Evolutionary conservation across 768 basidiomycete genomes (phyloP).

Genomic region (Phylloporus rhodoxanthus): DNA sequence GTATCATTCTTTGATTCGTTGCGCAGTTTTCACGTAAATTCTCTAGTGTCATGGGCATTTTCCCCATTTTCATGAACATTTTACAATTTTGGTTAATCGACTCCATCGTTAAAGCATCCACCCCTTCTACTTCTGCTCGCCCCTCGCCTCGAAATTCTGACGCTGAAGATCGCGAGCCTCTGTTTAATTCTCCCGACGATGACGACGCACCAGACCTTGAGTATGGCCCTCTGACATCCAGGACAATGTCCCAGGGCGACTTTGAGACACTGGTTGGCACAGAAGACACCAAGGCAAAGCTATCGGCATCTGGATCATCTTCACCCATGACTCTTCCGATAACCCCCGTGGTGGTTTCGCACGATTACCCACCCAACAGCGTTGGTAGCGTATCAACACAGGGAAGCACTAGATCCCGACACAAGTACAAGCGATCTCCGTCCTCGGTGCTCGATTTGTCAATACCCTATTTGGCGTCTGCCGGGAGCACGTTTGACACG

Average conservation of each 20-base stretch:
- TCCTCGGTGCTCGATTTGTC: conserved; percentile 39
- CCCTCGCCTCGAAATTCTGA: conserved; percentile 35
- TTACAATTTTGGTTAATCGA: conserved; percentile 95
- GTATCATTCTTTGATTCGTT: conserved; percentile 27
- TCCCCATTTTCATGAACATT: conserved; percentile 84
- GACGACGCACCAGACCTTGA: conserved; percentile 48
- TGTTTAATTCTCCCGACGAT: conserved; percentile 56
- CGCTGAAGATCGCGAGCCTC: conserved; percentile 50
- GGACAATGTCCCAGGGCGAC: conserved; percentile 28
- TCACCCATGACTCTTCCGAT: conserved; percentile 11
- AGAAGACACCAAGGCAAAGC: conserved; percentile 15
- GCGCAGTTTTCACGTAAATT: conserved; percentile 6
- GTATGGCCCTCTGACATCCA: conserved; percentile 35
- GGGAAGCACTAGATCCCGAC: conserved; percentile 21
- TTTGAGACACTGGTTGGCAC: conserved; percentile 15
- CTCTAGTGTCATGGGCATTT: conserved; percentile 79
- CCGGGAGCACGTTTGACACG: conserved; percentile 31
- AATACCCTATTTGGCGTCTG: conserved; percentile 26
- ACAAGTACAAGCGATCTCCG: conserved; percentile 29
- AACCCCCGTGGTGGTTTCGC: conserved; percentile 6
- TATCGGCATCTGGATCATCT: conserved; percentile 10
- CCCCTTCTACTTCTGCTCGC: conserved; percentile 35
- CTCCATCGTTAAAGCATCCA: conserved; percentile 79
- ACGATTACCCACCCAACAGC: conserved; percentile 55
- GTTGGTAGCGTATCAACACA: conserved; percentile 33